Evolutionary conservation across 129 eudicot genomes (phyloP).

Genomic region (Pittosporum tobira): DNA sequence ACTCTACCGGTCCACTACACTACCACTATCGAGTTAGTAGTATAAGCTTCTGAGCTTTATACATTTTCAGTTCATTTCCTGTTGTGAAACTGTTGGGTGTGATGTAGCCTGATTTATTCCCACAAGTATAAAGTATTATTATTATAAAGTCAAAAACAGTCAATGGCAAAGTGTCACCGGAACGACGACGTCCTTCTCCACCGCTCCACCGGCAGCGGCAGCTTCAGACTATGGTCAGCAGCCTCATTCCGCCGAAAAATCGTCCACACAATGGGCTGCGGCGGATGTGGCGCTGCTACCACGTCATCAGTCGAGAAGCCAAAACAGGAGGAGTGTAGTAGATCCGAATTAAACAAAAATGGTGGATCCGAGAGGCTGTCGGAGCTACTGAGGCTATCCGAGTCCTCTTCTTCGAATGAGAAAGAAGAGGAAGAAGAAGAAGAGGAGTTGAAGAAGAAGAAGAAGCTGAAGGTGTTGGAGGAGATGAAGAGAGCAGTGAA

Average conservation of each 20-base stretch:
- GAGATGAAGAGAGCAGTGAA: conserved; percentile 50
- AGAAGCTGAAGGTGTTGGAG: conserved; percentile 48
- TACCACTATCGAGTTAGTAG: too few species aligned
- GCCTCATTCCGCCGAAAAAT: conserved; percentile 39
- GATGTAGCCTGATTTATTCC: neutral
- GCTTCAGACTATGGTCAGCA: conserved; percentile 30
- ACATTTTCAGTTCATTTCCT: too few species aligned
- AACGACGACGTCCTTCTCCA: conserved; percentile 32
- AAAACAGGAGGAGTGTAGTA: neutral
- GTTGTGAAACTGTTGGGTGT: too few species aligned
- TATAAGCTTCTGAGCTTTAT: too few species aligned
- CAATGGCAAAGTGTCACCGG: conserved; percentile 30
- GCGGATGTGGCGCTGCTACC: conserved; percentile 26
- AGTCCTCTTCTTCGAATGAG: conserved; percentile 18
- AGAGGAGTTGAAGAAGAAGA: conserved; percentile 47
- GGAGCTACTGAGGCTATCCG: conserved; percentile 49
- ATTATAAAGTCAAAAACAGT: too few species aligned
- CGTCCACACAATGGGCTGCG: conserved; percentile 48
- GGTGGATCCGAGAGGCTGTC: conserved; percentile 49
- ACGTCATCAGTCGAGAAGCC: neutral
- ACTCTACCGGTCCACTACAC: too few species aligned
- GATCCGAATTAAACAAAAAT: conserved; percentile 14
- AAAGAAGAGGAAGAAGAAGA: conserved; percentile 37
- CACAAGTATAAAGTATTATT: too few species aligned
- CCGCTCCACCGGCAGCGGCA: conserved; percentile 17